Evolutionary conservation across 768 basidiomycete species (phyloP).

Genomic region (Phallus indusiatus): DNA sequence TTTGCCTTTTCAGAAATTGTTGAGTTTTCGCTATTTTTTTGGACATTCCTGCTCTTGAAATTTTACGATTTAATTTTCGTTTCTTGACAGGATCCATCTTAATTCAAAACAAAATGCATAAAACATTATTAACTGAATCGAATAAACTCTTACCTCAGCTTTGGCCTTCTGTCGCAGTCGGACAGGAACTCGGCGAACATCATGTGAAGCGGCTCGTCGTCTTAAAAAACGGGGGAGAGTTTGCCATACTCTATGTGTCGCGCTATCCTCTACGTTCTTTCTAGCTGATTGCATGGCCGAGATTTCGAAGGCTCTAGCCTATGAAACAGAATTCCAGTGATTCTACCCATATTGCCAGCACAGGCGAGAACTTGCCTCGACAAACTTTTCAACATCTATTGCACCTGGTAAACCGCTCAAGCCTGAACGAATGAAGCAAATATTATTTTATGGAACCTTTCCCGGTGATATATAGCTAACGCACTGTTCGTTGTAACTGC

Average conservation of each 20-base stretch:
- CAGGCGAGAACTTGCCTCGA: conserved; percentile 45
- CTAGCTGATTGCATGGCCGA: conserved; percentile 84
- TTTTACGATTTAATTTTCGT: conserved; percentile 32
- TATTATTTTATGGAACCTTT: background rate
- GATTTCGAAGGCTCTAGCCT: conserved; percentile 88
- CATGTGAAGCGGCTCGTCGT: conserved; percentile 89
- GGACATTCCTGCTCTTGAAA: conserved; percentile 56
- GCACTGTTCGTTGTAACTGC: conserved; percentile 19
- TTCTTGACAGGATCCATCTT: conserved; percentile 47
- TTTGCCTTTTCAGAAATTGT: conserved; percentile 59
- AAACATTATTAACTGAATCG: background rate
- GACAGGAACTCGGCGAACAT: conserved; percentile 83
- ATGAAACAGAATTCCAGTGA: background rate
- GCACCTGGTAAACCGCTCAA: conserved; percentile 55
- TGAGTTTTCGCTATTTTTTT: conserved; percentile 52
- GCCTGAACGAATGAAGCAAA: conserved; percentile 26
- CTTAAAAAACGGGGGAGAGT: conserved; percentile 86
- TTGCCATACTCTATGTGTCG: conserved; percentile 85
- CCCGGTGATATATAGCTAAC: conserved; percentile 31
- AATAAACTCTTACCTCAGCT: conserved; percentile 51
- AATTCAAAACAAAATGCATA: conserved; percentile 1
- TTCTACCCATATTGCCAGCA: background rate
- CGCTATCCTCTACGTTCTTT: conserved; percentile 61
- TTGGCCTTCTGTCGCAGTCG: conserved; percentile 73
- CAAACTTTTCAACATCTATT: conserved; percentile 83